Conservation (phyloP, 768 basidiomycete species). For the Rhodotorula kratochvilovae region DNA sequence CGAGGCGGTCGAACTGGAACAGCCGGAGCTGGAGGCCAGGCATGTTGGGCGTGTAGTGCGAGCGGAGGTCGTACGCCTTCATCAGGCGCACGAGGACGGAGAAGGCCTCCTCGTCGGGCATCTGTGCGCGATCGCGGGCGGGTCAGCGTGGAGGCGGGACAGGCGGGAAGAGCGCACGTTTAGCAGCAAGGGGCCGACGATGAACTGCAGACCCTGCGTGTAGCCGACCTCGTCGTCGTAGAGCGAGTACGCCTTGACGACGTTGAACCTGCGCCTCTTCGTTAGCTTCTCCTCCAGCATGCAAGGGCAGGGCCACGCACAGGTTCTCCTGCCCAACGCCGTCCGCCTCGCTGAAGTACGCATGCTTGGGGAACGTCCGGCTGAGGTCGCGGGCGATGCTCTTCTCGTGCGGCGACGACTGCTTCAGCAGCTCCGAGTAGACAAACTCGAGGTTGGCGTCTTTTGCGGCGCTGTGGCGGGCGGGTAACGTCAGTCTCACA, state of each 20-base stretch:
- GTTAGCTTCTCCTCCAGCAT: neutral
- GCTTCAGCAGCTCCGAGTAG: conserved; percentile 76
- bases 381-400: conserved; percentile 80
- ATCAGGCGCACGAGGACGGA: conserved; percentile 89
- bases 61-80: conserved; percentile 92
- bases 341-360: conserved; percentile 88
- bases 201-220: conserved; percentile 93
- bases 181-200: conserved; percentile 85
- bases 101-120: conserved; percentile 99
- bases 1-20: conserved; percentile 82
- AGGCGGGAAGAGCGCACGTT: conserved; percentile 57
- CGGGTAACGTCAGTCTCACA: conserved; percentile 36
- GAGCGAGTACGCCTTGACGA: conserved; percentile 94
- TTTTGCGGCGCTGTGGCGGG: conserved; percentile 84
- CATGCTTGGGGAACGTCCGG: conserved; percentile 94
- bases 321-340: conserved; percentile 95
- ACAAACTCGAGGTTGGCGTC: conserved; percentile 75
- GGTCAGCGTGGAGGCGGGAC: neutral
- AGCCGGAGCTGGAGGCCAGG: conserved; percentile 90
- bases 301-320: conserved; percentile 1
- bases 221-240: conserved; percentile 85
- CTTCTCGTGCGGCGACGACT: conserved; percentile 83
- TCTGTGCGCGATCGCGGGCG: conserved; percentile 54
- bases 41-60: conserved; percentile 99
- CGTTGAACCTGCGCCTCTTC: conserved; percentile 62